A percentile compares a stretch with the other conserved stretches of the same genome.
Evolutionary conservation across 2,329 filamentous ascomycete species (phyloP).

Genomic region (Alternaria arbusti): DNA sequence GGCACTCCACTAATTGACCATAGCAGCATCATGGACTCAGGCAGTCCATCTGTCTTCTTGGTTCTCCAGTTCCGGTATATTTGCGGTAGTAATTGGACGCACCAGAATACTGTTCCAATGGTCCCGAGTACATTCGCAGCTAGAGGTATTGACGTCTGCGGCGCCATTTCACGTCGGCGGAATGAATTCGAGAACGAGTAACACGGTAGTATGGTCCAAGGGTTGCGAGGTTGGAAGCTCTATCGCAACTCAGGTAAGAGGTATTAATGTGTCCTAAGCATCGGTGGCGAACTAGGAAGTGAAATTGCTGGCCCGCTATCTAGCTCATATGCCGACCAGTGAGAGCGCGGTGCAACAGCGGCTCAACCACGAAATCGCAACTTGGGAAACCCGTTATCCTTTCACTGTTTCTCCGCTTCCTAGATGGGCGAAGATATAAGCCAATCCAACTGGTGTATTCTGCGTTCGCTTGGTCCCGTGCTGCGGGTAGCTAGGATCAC

Average conservation of each 20-base stretch:
- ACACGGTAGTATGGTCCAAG: background rate
- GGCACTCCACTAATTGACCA: conserved; percentile 71
- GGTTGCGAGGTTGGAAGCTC: background rate
- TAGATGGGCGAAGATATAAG: background rate
- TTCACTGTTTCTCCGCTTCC: background rate
- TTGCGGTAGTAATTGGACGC: conserved; percentile 51
- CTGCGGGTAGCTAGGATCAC: background rate
- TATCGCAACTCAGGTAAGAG: background rate
- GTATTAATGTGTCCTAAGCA: background rate
- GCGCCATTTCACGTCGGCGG: conserved; percentile 22
- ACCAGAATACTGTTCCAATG: conserved; percentile 59
- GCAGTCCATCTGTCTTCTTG: conserved; percentile 68
- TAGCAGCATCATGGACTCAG: conserved; percentile 73
- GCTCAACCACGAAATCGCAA: background rate
- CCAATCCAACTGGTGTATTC: background rate
- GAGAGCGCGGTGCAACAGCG: background rate
- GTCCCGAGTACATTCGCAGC: conserved; percentile 66
- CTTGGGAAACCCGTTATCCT: background rate
- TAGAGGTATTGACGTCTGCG: conserved; percentile 48
- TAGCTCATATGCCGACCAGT: background rate
- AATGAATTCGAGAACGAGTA: background rate
- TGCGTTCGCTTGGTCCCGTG: background rate
- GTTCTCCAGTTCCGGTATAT: conserved; percentile 71
- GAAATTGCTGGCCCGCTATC: background rate
- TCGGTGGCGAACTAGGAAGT: background rate